These are phyloP conservation scores for Chytriomyces sp. DNA, from an alignment of 192 early-diverging fungal species.

Conservation along the genomic window DNA sequence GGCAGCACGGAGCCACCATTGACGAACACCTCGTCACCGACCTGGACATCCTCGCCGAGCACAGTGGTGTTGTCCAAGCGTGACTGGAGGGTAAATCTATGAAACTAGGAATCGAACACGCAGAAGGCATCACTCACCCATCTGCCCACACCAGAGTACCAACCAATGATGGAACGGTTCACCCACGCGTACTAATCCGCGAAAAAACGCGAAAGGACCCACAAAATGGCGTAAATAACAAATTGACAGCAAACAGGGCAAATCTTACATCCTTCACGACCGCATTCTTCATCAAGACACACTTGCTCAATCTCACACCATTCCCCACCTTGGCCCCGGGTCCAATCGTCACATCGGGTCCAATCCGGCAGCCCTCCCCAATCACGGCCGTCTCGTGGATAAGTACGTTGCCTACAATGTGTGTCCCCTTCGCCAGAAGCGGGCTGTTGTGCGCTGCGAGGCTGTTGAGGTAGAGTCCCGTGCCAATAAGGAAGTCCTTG, in stretches of 20 bases:
- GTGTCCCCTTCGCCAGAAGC: slow-evolving; percentile 34
- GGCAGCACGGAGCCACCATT: slow-evolving; percentile 97
- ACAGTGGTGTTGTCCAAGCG: slow-evolving; percentile 94
- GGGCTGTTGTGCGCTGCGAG: slow-evolving; percentile 73
- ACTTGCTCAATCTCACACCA: slow-evolving; percentile 88
- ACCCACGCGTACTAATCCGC: slow-evolving; percentile 70
- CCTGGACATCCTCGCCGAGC: slow-evolving; percentile 94
- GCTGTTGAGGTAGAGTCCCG: slow-evolving; percentile 87
- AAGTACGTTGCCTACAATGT: slow-evolving; percentile 83
- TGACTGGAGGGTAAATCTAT: slow-evolving; percentile 41
- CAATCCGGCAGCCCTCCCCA: slow-evolving; percentile 95
- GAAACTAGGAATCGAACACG: neutral
- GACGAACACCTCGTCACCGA: slow-evolving; percentile 90
- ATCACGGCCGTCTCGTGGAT: slow-evolving; percentile 90
- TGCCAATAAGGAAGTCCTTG: slow-evolving; percentile 95
- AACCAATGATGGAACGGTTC: slow-evolving; percentile 88
- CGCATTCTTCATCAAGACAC: slow-evolving; percentile 85
- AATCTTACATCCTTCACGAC: slow-evolving; percentile 70
- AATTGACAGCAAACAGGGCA: neutral
- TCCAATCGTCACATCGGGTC: slow-evolving; percentile 96
- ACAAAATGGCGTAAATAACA: neutral
- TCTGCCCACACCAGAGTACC: slow-evolving; percentile 91
- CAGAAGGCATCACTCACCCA: slow-evolving; percentile 57
- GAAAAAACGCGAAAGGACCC: neutral
- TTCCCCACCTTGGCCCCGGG: slow-evolving; percentile 89